A percentile compares a stretch with the other conserved stretches of the same genome.
Conservation (phyloP, 805 yeast species). For the Gaillardinia entomophila region DNA sequence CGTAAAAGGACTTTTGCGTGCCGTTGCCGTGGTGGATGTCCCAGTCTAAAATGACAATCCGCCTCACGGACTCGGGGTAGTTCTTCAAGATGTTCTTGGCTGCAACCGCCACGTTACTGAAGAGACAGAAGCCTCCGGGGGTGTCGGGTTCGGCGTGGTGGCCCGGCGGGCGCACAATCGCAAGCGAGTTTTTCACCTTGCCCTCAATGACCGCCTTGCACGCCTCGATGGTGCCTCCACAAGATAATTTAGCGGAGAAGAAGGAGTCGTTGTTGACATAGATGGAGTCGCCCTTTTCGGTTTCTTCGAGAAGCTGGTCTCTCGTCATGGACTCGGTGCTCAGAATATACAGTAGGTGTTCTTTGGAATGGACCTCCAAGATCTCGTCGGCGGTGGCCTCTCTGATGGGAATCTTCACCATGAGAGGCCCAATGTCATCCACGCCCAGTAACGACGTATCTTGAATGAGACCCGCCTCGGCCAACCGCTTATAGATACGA, state of each 20-base stretch:
- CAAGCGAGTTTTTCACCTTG: slow-evolving; percentile 82
- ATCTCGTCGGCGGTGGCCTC: slow-evolving; percentile 88
- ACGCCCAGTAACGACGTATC: slow-evolving; percentile 72
- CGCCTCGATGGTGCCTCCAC: slow-evolving; percentile 97
- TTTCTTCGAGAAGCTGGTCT: slow-evolving; percentile 70
- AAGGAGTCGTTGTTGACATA: slow-evolving; percentile 89
- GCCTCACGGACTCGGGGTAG: slow-evolving; percentile 84
- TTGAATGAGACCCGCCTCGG: slow-evolving; percentile 84
- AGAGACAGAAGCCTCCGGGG: slow-evolving; percentile 95
- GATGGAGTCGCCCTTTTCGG: slow-evolving; percentile 90
- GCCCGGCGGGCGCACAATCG: slow-evolving; percentile 97
- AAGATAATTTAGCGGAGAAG: slow-evolving; percentile 81
- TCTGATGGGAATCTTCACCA: slow-evolving; percentile 86
- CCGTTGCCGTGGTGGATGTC: slow-evolving; percentile 99
- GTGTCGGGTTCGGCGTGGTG: slow-evolving; percentile 98
- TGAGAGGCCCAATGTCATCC: slow-evolving; percentile 75
- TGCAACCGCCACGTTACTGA: slow-evolving; percentile 96
- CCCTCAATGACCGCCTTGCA: slow-evolving; percentile 95
- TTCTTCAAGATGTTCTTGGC: slow-evolving; percentile 75
- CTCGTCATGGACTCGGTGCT: slow-evolving; percentile 74
- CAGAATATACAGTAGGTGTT: slow-evolving; percentile 70
- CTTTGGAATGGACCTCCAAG: slow-evolving; percentile 74
- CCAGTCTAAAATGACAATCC: slow-evolving; percentile 88
- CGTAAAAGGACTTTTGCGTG: slow-evolving; percentile 85
- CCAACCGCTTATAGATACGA: slow-evolving; percentile 85